These are phyloP conservation scores for Colletotrichum sp. DNA, from an alignment of 2,329 filamentous ascomycete species.

Conservation along the genomic window DNA sequence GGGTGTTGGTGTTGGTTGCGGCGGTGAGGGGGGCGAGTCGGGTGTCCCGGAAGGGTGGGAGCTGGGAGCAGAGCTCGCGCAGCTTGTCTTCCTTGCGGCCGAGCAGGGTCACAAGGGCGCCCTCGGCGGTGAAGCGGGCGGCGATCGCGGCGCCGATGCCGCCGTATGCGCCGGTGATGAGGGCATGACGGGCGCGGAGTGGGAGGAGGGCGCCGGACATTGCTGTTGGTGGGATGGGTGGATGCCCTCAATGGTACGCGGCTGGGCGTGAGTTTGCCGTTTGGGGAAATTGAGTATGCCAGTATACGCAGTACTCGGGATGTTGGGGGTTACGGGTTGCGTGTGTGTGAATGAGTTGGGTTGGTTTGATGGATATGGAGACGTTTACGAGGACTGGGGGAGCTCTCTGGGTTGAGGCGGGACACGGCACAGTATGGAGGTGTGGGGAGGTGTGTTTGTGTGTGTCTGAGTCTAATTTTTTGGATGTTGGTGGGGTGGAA, in stretches of 20 bases:
- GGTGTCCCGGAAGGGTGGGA: conserved; percentile 21
- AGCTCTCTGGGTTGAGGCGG: not conserved
- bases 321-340: not conserved
- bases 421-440: not conserved
- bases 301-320: not conserved
- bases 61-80: conserved; percentile 39
- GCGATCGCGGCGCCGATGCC: conserved; percentile 75
- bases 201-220: conserved; percentile 16
- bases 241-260: not conserved
- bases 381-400: not conserved
- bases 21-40: conserved; percentile 23
- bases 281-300: not conserved
- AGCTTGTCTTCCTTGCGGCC: conserved; percentile 59
- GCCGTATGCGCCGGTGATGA: conserved; percentile 73
- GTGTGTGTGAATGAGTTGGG: not conserved
- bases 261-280: not conserved
- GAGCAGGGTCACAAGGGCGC: conserved; percentile 64
- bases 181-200: conserved; percentile 51
- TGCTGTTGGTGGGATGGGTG: not conserved
- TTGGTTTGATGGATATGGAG: not conserved
- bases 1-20: not conserved
- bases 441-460: not conserved
- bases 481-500: not conserved
- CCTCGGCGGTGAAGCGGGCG: conserved; percentile 64
- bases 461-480: not conserved